phyloP scores from a whole-genome alignment of 139 green algal genomes.

The Chlorella sp. region DNA sequence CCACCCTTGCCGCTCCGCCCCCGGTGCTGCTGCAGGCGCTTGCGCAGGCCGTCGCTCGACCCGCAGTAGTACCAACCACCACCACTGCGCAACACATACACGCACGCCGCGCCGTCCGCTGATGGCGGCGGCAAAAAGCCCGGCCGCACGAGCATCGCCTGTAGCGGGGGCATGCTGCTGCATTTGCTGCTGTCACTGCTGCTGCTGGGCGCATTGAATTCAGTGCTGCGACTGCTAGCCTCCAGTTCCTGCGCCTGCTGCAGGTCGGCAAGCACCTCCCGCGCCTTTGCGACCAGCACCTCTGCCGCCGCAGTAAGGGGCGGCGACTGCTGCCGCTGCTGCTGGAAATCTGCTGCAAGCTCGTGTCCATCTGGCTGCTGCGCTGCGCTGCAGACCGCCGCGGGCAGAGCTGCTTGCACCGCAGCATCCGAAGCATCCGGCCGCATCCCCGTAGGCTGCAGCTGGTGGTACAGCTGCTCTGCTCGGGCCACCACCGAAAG shows the following conservation, averaged over 20 bases:
- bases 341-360: too few relatives aligned
- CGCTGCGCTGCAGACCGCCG: too few relatives aligned
- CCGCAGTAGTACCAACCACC: conserved; percentile 58
- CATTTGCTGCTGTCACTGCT: not conserved
- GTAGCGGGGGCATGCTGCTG: not conserved
- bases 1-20: not conserved
- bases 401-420: too few relatives aligned
- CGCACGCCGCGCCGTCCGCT: conserved; percentile 34
- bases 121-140: not conserved
- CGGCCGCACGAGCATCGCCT: not conserved
- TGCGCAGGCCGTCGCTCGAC: conserved; percentile 47
- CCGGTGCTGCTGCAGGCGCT: conserved; percentile 34
- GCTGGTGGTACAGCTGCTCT: conserved; percentile 34
- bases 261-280: too few relatives aligned
- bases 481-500: conserved; percentile 30
- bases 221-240: too few relatives aligned
- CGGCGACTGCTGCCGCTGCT: too few relatives aligned
- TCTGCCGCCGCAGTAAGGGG: too few relatives aligned
- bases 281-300: too few relatives aligned
- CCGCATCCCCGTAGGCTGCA: not conserved
- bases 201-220: too few relatives aligned
- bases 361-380: too few relatives aligned
- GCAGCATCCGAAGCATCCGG: too few relatives aligned
- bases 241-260: too few relatives aligned
- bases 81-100: conserved; percentile 55